These are phyloP conservation scores for Phytophthora hybrid DNA, from an alignment of 352 stramenopile species.

Conservation along the genomic window DNA sequence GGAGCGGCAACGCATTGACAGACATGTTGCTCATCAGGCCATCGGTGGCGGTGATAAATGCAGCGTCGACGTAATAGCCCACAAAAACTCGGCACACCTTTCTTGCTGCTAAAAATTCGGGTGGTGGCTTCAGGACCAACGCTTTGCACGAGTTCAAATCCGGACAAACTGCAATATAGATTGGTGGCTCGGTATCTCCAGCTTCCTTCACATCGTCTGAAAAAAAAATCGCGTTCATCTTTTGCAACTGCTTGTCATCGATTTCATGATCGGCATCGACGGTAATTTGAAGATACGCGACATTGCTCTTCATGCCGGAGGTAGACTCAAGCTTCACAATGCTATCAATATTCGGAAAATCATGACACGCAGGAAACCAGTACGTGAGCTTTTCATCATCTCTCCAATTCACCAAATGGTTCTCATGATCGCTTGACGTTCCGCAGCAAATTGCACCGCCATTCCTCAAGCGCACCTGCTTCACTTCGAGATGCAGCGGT, in stretches of 20 bases:
- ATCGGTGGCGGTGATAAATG: constrained; percentile 6
- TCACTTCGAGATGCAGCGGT: constrained; percentile 7
- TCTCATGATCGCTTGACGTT: constrained; percentile 18
- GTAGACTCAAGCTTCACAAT: constrained; percentile 26
- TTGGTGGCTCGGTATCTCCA: constrained; percentile 16
- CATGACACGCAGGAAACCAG: constrained; percentile 30
- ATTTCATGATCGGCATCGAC: constrained; percentile 14
- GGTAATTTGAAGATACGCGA: constrained; percentile 23
- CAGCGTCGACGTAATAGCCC: constrained; percentile 6
- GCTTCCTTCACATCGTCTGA: constrained; percentile 10
- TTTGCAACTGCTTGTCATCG: constrained; percentile 15
- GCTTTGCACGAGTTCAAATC: constrained; percentile 21
- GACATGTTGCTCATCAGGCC: constrained; percentile 9
- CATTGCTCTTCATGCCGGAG: constrained; percentile 11
- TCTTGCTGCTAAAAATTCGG: constrained; percentile 21
- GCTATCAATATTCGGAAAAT: constrained; percentile 35
- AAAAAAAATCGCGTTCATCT: constrained; percentile 20
- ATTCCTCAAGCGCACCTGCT: constrained; percentile 15
- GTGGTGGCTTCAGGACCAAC: constrained; percentile 16
- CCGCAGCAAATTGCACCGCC: constrained; percentile 20
- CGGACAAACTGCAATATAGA: constrained; percentile 25
- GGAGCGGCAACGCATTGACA: constrained; percentile 6
- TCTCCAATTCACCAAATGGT: constrained; percentile 15
- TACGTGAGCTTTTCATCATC: constrained; percentile 23
- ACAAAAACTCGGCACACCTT: constrained; percentile 18